Evolutionary conservation across 805 yeast genomes (phyloP), one percentile per base, ranked within the genome.

Genomic region (Brettanomyces sp.): DNA sequence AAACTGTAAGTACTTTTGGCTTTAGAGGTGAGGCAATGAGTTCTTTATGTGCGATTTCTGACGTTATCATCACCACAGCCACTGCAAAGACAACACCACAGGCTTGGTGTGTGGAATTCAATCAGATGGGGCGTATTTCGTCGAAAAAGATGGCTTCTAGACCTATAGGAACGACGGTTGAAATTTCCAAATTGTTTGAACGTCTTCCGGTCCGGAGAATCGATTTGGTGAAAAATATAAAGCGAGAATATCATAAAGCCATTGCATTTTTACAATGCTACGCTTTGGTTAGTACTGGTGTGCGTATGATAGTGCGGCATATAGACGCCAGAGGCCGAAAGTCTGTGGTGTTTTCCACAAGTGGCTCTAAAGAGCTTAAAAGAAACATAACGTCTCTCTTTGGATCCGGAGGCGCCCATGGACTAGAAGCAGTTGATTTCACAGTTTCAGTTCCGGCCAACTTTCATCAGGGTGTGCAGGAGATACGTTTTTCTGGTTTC

Each of bases 1-100:
- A 50, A 1, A 53, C 53, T 4, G 76, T 83, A 3, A 52, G 55
- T 4, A 80, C 90, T 0, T 63, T 82, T 30, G 95, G 95, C 0
- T 85, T 85, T 55, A 69, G 95, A 62, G 95, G 95, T 25, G 93
- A 85, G 59, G 93, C 93, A 0, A 66, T 85, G 57, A 78, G 84
- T 52, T 82, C 91, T 0, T 56, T 85, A 8, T 80, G 87, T 56
- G 72, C 80, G 5, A 66, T 84, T 14, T 62, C 79, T 1, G 63
- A 68, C 5, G 59, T 84, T 5, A 52, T 56, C 6, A 68, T 85
- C 1, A 60, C 56, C 1, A 84, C 89, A 0, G 70, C 83, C 3
- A 68, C 75, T 2, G 50, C 50, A 5, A 58, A 64, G 0, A 65
- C 60, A 1, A 70, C 73, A 4, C 90, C 93, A 1, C 65, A 67